These are phyloP conservation scores for Phaeosphaeria sp. DNA, from an alignment of 2,329 filamentous ascomycete genomes.

Conservation along the genomic window DNA sequence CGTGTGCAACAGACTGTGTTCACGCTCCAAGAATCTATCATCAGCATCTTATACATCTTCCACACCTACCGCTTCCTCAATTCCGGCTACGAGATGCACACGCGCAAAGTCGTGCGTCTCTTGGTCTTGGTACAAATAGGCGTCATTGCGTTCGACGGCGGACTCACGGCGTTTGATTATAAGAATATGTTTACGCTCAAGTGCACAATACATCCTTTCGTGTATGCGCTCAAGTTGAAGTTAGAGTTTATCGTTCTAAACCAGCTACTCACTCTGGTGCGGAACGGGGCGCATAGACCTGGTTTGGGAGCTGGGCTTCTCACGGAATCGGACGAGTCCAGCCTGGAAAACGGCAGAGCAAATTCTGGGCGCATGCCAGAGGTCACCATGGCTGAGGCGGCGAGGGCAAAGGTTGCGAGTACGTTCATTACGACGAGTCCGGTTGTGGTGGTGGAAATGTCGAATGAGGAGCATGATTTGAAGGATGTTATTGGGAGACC, in stretches of 20 bases:
- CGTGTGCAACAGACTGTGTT: slow-evolving; percentile 47
- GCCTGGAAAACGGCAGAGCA: background rate
- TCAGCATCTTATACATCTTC: slow-evolving; percentile 54
- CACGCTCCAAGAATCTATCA: slow-evolving; percentile 40
- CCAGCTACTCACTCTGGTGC: slow-evolving; percentile 6
- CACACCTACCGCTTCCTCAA: slow-evolving; percentile 51
- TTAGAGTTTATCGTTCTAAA: slow-evolving; percentile 60
- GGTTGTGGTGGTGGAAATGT: slow-evolving; percentile 3
- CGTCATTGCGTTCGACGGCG: slow-evolving; percentile 12
- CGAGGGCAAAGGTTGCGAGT: slow-evolving; percentile 4
- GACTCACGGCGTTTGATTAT: slow-evolving; percentile 11
- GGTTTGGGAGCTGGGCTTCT: background rate
- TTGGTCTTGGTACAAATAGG: slow-evolving; percentile 10
- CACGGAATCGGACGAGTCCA: slow-evolving; percentile 1
- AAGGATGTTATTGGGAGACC: slow-evolving; percentile 5
- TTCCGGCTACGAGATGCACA: slow-evolving; percentile 28
- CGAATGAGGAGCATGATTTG: slow-evolving; percentile 6
- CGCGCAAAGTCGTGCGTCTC: slow-evolving; percentile 7
- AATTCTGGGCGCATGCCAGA: background rate
- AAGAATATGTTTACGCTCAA: slow-evolving; percentile 12
- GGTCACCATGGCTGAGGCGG: background rate
- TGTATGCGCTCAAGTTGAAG: slow-evolving; percentile 53
- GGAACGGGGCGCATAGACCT: slow-evolving; percentile 5
- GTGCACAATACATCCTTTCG: slow-evolving; percentile 40
- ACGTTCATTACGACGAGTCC: slow-evolving; percentile 5